phyloP scores from a whole-genome alignment of 1,284 basidiomycete species.

The Irpex sp. region DNA sequence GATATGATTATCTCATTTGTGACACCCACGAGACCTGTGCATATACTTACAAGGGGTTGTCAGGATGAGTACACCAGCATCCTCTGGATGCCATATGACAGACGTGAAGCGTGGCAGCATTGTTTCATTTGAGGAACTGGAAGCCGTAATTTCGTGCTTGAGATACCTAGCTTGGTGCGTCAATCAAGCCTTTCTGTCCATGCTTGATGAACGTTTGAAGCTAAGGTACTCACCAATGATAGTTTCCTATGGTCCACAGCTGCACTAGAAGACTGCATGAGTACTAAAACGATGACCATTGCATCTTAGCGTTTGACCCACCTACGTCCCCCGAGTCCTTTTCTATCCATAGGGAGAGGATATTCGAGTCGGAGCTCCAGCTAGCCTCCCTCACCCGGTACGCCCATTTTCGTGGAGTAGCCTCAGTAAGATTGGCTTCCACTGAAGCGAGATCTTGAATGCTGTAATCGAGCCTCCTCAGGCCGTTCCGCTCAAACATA shows the following conservation, averaged over 20 bases:
- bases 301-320: slow-evolving; percentile 24
- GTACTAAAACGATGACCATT: not conserved
- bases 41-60: slow-evolving; percentile 57
- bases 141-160: slow-evolving; percentile 78
- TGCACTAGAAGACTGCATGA: slow-evolving; percentile 59
- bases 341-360: slow-evolving; percentile 85
- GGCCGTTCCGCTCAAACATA: slow-evolving; percentile 94
- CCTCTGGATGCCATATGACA: slow-evolving; percentile 87
- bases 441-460: slow-evolving; percentile 48
- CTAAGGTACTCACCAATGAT: slow-evolving; percentile 70
- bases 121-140: slow-evolving; percentile 18
- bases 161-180: slow-evolving; percentile 61
- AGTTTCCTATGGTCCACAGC: slow-evolving; percentile 94
- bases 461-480: slow-evolving; percentile 88
- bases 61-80: slow-evolving; percentile 66
- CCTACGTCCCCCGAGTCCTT: slow-evolving; percentile 65
- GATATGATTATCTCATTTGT: slow-evolving; percentile 1
- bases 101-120: slow-evolving; percentile 55
- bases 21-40: not conserved
- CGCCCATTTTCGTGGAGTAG: slow-evolving; percentile 40
- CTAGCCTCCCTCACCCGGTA: slow-evolving; percentile 72
- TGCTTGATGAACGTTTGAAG: slow-evolving; percentile 1
- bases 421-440: slow-evolving; percentile 29
- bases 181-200: slow-evolving; percentile 4
- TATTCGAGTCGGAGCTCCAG: slow-evolving; percentile 90